Percentiles rank a stretch among this genome's conserved stretches.
phyloP scores from a whole-genome alignment of 139 green algal species.

The Coelastrella sp. region DNA sequence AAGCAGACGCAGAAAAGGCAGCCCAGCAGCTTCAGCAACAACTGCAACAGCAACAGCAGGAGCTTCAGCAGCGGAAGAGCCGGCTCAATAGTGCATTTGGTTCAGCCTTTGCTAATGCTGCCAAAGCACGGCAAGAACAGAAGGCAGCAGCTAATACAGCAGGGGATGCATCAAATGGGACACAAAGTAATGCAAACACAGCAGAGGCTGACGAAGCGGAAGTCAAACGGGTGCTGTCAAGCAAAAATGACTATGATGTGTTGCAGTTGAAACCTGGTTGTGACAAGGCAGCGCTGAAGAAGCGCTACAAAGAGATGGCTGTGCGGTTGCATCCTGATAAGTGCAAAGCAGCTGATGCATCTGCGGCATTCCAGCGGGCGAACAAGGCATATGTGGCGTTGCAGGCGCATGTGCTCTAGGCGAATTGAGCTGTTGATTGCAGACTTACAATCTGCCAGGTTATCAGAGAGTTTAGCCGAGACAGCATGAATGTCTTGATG shows the following conservation, averaged over 20 bases:
- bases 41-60: slow-evolving; percentile 20
- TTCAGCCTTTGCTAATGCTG: slow-evolving; percentile 27
- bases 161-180: background rate
- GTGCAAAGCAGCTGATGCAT: slow-evolving; percentile 54
- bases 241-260: slow-evolving; percentile 44
- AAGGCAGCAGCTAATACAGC: slow-evolving; percentile 3
- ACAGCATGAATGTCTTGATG: too few species aligned
- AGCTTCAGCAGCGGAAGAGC: slow-evolving; percentile 20
- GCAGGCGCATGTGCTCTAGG: background rate
- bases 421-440: too few species aligned
- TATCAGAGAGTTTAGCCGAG: too few species aligned
- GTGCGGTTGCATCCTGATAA: slow-evolving; percentile 68
- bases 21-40: slow-evolving; percentile 18
- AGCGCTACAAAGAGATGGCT: slow-evolving; percentile 61
- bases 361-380: slow-evolving; percentile 59
- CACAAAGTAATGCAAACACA: background rate
- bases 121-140: background rate
- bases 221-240: slow-evolving; percentile 31
- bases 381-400: slow-evolving; percentile 58
- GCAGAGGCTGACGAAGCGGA: slow-evolving; percentile 11
- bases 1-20: background rate
- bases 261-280: slow-evolving; percentile 42
- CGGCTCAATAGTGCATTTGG: slow-evolving; percentile 45
- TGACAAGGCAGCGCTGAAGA: slow-evolving; percentile 46
- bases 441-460: too few species aligned